Conservation (phyloP, 164 flowering plant genomes). For the Piper betle region DNA sequence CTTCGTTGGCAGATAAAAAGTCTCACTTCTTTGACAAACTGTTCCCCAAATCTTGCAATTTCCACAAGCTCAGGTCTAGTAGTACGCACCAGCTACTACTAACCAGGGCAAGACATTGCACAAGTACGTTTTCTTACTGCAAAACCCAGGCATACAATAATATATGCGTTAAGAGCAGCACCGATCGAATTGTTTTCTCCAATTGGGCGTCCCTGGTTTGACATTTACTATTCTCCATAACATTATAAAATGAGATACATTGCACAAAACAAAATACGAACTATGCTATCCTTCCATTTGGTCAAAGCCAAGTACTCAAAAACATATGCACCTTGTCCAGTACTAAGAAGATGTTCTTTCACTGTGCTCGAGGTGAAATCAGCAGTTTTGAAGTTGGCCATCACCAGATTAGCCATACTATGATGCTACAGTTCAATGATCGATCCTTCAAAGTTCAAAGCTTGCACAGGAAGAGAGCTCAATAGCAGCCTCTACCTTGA, state of each 20-base stretch:
- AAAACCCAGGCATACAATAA: background rate
- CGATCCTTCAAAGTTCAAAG: background rate
- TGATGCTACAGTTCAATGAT: no score
- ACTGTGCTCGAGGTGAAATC: background rate
- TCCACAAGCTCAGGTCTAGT: background rate
- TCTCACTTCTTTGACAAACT: background rate
- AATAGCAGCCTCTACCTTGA: background rate
- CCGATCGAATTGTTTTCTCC: background rate
- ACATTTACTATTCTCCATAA: background rate
- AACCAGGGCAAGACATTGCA: no score
- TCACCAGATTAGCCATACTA: background rate
- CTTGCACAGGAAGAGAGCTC: conserved; percentile 1
- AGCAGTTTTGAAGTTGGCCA: background rate
- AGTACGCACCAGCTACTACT: background rate
- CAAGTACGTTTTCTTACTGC: no score
- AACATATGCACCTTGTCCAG: background rate
- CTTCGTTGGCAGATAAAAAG: background rate
- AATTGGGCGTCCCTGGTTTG: background rate
- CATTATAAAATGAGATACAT: no score
- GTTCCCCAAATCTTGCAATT: background rate
- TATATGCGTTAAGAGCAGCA: background rate
- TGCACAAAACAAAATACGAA: no score
- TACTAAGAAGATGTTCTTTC: background rate
- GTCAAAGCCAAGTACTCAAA: background rate
- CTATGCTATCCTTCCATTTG: background rate